Base-by-base conservation (phyloP, 2,329 filamentous ascomycete genomes). In the Annulohypoxylon truncatum region DNA sequence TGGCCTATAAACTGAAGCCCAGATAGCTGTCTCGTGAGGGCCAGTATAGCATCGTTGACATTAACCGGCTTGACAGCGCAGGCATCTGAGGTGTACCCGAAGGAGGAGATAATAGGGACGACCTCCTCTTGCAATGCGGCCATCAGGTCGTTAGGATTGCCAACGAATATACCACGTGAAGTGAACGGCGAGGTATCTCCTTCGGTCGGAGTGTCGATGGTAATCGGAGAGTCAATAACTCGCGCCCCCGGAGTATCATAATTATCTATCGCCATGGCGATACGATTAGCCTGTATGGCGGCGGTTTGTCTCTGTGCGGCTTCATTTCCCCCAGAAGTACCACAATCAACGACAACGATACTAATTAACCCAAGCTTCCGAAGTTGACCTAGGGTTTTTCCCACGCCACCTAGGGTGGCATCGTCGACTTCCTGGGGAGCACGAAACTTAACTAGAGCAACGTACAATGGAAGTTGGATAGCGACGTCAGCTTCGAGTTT, bases 371-470 rank as follows among this genome's bases (percentile, higher is more conserved):
- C 95, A 12, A 99, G 85, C 55, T 90, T 89, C 38, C 89, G 88
- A 52, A 99, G 87, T 77, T 97, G 95, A 28, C 90, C 90, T 40
- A 99, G 80, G 0, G 96, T 98, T 76, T 90, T 89, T 4, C 91
- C 93, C 62, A 98, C 88, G 0, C 93, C 94, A 47, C 85, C 80
- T 9, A 98, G 77, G 0, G 88, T 92, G 1, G 82, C 79, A 64
- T 94, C 86, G 72, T 92, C 85, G 48, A 96, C 84, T 1, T 83
- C 79, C 72, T 96, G 90, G 0, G 93, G 90, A 44, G 87, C 86
- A 56, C 91, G 88, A 58, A 99, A 84, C 79, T 97, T 97, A 70
- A 97, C 89, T 61, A 99, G 82, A 13, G 96, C 94, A 62, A 97
- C 84, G 77, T 97, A 92, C 15, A 81, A 70, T 24, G 77, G 79